These are phyloP conservation scores for Fusarium sp. DNA, from an alignment of 2,329 filamentous ascomycete genomes.

Conservation along the genomic window DNA sequence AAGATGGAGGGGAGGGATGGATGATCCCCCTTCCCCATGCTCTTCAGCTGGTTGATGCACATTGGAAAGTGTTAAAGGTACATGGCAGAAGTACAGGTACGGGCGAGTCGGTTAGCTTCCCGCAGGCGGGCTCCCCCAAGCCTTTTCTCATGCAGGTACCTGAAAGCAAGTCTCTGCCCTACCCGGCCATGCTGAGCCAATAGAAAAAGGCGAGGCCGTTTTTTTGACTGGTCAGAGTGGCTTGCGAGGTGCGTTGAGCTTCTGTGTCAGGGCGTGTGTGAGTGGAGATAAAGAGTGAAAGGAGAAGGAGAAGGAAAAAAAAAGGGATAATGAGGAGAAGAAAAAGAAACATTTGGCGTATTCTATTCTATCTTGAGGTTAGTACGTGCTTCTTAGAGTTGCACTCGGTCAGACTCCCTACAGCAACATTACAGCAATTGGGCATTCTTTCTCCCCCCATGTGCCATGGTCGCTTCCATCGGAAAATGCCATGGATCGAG, in stretches of 20 bases:
- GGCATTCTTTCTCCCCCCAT: background rate
- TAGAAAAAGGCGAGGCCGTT: background rate
- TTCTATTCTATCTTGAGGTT: constrained; percentile 3
- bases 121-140: constrained; percentile 31
- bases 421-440: background rate
- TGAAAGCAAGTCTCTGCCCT: constrained; percentile 28
- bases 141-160: constrained; percentile 30
- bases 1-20: background rate
- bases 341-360: constrained; percentile 1
- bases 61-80: background rate
- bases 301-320: background rate
- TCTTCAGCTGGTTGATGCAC: background rate
- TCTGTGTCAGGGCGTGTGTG: constrained; percentile 17
- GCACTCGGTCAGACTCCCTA: constrained; percentile 13
- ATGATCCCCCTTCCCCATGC: background rate
- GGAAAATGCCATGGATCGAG: background rate
- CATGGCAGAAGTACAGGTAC: constrained; percentile 6
- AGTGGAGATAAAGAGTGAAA: background rate
- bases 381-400: constrained; percentile 10
- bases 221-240: constrained; percentile 11
- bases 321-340: background rate
- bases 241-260: background rate
- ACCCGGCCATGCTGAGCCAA: constrained; percentile 23
- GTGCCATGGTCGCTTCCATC: background rate
- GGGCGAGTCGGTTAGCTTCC: constrained; percentile 35